phyloP scores from a whole-genome alignment of 495 filamentous ascomycete species.

The Pyrenopolyporus hunteri region DNA sequence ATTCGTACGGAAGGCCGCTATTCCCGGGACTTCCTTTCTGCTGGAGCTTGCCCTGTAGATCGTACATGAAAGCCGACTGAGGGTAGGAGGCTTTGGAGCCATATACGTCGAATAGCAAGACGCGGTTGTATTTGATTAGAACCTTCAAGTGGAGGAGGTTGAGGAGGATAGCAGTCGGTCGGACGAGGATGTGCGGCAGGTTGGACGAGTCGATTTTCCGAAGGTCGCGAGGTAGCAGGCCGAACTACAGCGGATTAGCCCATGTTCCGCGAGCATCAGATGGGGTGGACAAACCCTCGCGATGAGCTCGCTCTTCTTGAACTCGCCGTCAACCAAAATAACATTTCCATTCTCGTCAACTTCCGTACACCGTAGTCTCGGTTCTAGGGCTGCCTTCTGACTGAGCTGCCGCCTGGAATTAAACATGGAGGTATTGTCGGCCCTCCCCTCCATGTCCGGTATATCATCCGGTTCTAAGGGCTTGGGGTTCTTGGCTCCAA shows the following conservation, averaged over 20 bases:
- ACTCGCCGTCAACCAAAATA: conserved; percentile 93
- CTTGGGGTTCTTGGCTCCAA: conserved; percentile 40
- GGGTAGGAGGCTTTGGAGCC: conserved; percentile 93
- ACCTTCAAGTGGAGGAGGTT: conserved; percentile 93
- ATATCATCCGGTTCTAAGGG: conserved; percentile 59
- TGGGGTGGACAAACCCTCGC: conserved; percentile 72
- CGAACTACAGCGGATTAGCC: conserved; percentile 69
- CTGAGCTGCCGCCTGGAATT: conserved; percentile 65
- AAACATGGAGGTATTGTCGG: conserved; percentile 58
- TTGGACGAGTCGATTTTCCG: conserved; percentile 98
- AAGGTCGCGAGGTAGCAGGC: conserved; percentile 91
- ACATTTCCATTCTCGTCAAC: conserved; percentile 93
- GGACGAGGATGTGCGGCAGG: conserved; percentile 94
- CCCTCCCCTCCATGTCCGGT: conserved; percentile 56
- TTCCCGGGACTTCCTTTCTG: conserved; percentile 57
- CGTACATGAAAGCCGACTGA: conserved; percentile 96
- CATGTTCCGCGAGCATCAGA: neutral
- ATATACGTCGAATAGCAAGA: conserved; percentile 94
- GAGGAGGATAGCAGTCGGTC: conserved; percentile 90
- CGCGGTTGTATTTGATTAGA: conserved; percentile 90
- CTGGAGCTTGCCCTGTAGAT: conserved; percentile 69
- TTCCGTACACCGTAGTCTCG: conserved; percentile 88
- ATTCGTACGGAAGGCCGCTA: conserved; percentile 69
- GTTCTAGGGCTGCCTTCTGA: conserved; percentile 77
- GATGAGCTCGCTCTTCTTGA: conserved; percentile 95